Conservation (phyloP, 2,329 filamentous ascomycete genomes). For the Alternaria gansuensis region DNA sequence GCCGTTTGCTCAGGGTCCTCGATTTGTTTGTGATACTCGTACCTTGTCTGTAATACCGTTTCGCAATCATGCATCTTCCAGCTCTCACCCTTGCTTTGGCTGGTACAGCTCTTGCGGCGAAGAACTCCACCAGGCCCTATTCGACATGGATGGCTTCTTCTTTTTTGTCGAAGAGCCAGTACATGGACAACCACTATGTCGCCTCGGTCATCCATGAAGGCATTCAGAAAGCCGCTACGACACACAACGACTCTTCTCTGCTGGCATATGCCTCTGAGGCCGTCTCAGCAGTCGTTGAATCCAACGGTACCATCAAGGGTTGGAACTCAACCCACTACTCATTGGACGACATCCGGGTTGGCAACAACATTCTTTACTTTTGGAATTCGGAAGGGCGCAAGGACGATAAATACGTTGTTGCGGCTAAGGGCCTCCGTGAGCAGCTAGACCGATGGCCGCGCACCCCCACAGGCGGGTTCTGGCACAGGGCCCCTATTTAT, state of each 20-base stretch:
- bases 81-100: constrained; percentile 36
- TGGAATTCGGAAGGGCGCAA: constrained; percentile 53
- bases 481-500: constrained; percentile 61
- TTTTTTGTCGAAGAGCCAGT: constrained; percentile 55
- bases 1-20: background rate
- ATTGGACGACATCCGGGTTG: constrained; percentile 61
- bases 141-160: constrained; percentile 60
- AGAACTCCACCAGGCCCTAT: constrained; percentile 38
- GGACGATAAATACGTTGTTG: constrained; percentile 60
- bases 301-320: constrained; percentile 59
- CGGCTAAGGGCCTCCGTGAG: constrained; percentile 58
- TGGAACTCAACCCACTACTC: constrained; percentile 62
- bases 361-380: constrained; percentile 63
- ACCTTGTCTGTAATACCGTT: constrained; percentile 23
- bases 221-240: constrained; percentile 58
- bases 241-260: constrained; percentile 57
- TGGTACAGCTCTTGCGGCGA: constrained; percentile 35
- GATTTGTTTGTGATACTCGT: background rate
- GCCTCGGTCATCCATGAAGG: constrained; percentile 60
- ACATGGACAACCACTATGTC: constrained; percentile 57
- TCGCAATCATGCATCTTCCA: constrained; percentile 38
- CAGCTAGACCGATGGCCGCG: constrained; percentile 62
- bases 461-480: constrained; percentile 63
- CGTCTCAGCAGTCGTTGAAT: constrained; percentile 59
- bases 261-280: constrained; percentile 57